Evolutionary conservation across 176 grass and related monocot species (phyloP).

Genomic region (Elymus sibiricus): DNA sequence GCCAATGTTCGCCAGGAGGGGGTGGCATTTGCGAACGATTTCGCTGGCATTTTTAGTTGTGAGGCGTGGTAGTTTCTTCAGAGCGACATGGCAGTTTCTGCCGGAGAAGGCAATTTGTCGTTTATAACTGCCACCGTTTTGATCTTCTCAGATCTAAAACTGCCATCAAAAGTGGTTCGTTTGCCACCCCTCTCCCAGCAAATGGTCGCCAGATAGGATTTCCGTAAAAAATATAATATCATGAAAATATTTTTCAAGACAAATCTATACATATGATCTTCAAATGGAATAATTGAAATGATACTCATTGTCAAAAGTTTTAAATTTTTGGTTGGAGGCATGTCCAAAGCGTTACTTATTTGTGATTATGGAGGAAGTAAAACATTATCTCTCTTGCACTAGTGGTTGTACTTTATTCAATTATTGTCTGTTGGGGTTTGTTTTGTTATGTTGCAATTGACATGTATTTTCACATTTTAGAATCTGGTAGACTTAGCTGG

Average conservation of each 20-base stretch:
- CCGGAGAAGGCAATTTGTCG: too few relatives aligned
- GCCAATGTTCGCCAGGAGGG: too few relatives aligned
- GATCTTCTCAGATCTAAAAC: too few relatives aligned
- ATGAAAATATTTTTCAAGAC: neutral
- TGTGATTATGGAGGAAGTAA: neutral
- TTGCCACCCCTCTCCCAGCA: too few relatives aligned
- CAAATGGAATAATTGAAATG: neutral
- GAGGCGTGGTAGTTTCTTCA: too few relatives aligned
- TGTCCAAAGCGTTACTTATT: neutral
- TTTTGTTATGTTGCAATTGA: neutral
- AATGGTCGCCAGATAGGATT: too few relatives aligned
- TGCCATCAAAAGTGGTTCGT: too few relatives aligned
- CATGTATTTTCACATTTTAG: constrained; percentile 45
- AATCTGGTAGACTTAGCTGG: constrained; percentile 98
- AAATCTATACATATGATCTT: neutral
- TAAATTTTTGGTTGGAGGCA: neutral
- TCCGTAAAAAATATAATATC: neutral
- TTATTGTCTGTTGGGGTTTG: neutral
- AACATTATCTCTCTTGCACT: neutral
- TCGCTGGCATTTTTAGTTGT: too few relatives aligned
- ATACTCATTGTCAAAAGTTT: neutral
- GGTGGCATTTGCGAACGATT: too few relatives aligned
- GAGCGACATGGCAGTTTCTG: too few relatives aligned
- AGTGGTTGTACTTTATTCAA: neutral
- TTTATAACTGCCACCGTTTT: too few relatives aligned